Evolutionary conservation across 306 rosid species (phyloP).

Genomic region (Quercus variabilis): DNA sequence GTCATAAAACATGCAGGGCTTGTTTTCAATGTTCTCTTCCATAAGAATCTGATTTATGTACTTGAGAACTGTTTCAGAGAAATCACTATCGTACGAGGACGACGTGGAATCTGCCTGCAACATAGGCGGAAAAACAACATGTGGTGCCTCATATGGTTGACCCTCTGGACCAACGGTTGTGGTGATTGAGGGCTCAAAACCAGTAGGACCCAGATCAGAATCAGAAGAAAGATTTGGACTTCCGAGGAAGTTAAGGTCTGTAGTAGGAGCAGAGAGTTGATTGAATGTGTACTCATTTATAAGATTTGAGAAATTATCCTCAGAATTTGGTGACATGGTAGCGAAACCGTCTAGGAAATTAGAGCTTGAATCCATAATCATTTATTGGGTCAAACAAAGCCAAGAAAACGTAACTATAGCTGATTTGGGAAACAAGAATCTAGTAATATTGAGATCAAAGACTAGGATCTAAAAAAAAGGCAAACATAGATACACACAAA

Average conservation of each 20-base stretch:
- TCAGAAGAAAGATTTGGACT: constrained; percentile 6
- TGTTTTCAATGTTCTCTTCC: constrained; percentile 73
- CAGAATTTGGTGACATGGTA: constrained; percentile 7
- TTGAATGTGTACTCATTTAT: constrained; percentile 3
- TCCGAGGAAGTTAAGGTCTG: constrained; percentile 15
- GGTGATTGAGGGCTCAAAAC: neutral
- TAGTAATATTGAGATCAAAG: neutral
- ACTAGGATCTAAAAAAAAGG: neutral
- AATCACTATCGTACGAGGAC: constrained; percentile 43
- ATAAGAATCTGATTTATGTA: constrained; percentile 68
- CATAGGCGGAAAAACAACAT: too few relatives aligned
- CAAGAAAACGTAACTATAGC: too few relatives aligned
- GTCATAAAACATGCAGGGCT: constrained; percentile 76
- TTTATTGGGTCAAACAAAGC: neutral
- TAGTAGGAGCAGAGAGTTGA: constrained; percentile 14
- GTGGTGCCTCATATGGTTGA: neutral
- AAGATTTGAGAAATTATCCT: constrained; percentile 10
- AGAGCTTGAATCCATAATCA: constrained; percentile 24
- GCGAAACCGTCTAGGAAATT: constrained; percentile 16
- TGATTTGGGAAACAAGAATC: neutral
- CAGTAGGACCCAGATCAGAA: constrained; percentile 8
- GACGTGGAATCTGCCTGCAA: constrained; percentile 14
- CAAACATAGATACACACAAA: too few relatives aligned
- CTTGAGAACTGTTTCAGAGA: constrained; percentile 57
- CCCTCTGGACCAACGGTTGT: neutral